Percentiles rank a stretch among this genome's conserved stretches.
phyloP scores from a whole-genome alignment of 441 rosid species.

The Brassica hybrid region DNA sequence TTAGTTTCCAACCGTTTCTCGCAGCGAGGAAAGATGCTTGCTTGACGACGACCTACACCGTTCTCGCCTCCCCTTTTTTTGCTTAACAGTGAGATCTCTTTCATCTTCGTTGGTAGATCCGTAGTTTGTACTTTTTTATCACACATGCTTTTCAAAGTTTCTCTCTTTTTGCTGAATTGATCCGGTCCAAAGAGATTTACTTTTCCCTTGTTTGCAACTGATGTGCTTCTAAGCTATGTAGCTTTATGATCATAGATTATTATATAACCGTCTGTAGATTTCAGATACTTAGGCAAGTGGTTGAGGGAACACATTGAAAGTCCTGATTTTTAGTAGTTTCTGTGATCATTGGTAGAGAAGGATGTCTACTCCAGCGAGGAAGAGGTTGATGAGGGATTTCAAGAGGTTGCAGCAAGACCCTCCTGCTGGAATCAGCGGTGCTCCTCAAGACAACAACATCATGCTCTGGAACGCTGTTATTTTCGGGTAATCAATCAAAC shows the following conservation, averaged over 20 bases:
- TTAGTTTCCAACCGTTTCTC: not conserved
- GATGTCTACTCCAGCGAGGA: constrained; percentile 81
- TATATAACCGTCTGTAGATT: not conserved
- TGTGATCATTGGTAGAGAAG: no score
- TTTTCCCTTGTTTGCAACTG: no score
- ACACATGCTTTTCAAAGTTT: not conserved
- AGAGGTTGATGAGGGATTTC: constrained; percentile 84
- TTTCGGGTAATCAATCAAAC: constrained; percentile 66
- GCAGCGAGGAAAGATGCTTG: not conserved
- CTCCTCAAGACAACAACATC: constrained; percentile 75
- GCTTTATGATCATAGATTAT: no score
- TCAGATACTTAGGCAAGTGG: not conserved
- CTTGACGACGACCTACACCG: not conserved
- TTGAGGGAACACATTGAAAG: not conserved
- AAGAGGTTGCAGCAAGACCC: constrained; percentile 85
- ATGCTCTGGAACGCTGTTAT: constrained; percentile 82
- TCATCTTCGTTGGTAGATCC: constrained; percentile 27
- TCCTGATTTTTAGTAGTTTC: constrained; percentile 32
- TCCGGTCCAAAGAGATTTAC: not conserved
- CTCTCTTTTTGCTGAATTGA: not conserved
- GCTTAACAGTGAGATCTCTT: not conserved
- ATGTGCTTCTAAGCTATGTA: constrained; percentile 21
- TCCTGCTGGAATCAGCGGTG: constrained; percentile 79
- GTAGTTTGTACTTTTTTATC: not conserved
- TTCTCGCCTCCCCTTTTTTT: no score